phyloP scores from a whole-genome alignment of 306 rosid species.

The Cucumis cinereus region DNA sequence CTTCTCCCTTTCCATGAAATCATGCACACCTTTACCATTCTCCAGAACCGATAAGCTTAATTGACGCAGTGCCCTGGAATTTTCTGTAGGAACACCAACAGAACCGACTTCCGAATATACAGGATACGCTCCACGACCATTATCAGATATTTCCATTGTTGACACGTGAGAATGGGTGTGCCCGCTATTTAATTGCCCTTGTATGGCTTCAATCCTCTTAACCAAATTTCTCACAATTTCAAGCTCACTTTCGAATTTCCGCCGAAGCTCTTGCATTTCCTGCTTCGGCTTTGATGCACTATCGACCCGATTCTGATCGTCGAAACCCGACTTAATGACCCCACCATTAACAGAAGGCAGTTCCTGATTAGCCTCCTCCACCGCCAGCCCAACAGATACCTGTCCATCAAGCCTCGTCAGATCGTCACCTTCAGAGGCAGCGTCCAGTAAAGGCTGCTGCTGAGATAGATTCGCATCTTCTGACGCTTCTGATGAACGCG shows the following conservation, averaged over 20 bases:
- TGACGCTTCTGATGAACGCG: neutral
- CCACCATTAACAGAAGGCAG: constrained; percentile 45
- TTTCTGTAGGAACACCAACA: constrained; percentile 34
- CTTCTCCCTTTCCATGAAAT: constrained; percentile 78
- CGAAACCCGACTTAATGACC: constrained; percentile 7
- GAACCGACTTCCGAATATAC: constrained; percentile 64
- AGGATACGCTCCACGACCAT: constrained; percentile 34
- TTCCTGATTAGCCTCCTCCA: constrained; percentile 12
- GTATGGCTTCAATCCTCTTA: constrained; percentile 63
- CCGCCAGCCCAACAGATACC: constrained; percentile 12
- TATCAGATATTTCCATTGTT: constrained; percentile 22
- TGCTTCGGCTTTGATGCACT: constrained; percentile 45
- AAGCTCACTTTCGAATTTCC: constrained; percentile 63
- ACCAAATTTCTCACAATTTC: constrained; percentile 53
- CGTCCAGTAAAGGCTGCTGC: constrained; percentile 13
- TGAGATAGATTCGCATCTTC: constrained; percentile 35
- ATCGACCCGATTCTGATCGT: constrained; percentile 24
- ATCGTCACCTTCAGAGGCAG: constrained; percentile 32
- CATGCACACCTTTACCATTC: constrained; percentile 52
- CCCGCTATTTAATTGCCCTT: constrained; percentile 35
- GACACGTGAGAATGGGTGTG: constrained; percentile 19
- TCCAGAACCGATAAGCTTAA: constrained; percentile 51
- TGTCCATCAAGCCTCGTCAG: constrained; percentile 24
- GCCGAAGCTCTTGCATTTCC: constrained; percentile 41
- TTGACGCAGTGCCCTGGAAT: constrained; percentile 47